These are phyloP conservation scores for Polyporus tsugae DNA, from an alignment of 1,284 basidiomycete species.

Conservation along the genomic window DNA sequence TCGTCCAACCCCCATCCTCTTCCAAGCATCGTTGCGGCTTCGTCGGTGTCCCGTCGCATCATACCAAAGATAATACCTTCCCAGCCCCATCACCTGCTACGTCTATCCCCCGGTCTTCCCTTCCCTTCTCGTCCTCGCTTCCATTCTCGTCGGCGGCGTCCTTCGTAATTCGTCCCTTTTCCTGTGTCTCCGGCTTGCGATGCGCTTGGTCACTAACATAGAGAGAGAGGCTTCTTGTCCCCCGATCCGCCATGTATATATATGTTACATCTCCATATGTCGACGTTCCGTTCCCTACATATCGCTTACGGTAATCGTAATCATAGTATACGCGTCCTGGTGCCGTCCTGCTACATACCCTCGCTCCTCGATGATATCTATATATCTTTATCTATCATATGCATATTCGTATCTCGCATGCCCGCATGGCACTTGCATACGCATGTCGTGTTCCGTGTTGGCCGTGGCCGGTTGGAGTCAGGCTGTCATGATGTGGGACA, in stretches of 20 bases:
- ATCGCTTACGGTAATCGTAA: neutral
- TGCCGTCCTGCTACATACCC: neutral
- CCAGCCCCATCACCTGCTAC: neutral
- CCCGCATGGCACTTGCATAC: neutral
- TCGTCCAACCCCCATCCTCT: neutral
- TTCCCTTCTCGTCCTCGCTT: neutral
- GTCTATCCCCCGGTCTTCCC: neutral
- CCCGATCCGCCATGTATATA: neutral
- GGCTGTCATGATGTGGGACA: neutral
- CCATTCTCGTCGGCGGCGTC: neutral
- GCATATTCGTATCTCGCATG: neutral
- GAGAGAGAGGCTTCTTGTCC: neutral
- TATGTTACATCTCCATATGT: neutral
- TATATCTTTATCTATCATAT: conserved; percentile 1
- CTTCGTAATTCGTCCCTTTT: neutral
- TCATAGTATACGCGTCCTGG: neutral
- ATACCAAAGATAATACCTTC: neutral
- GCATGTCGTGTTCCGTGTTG: neutral
- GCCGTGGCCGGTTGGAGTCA: neutral
- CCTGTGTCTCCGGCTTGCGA: neutral
- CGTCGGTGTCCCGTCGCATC: conserved; percentile 1
- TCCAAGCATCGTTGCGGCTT: neutral
- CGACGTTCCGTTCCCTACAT: neutral
- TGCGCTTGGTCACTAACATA: neutral
- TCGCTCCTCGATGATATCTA: neutral